Percentiles rank a stretch among this genome's conserved stretches.
Evolutionary conservation across 306 rosid species (phyloP).

Genomic region (Fragaria vesca): DNA sequence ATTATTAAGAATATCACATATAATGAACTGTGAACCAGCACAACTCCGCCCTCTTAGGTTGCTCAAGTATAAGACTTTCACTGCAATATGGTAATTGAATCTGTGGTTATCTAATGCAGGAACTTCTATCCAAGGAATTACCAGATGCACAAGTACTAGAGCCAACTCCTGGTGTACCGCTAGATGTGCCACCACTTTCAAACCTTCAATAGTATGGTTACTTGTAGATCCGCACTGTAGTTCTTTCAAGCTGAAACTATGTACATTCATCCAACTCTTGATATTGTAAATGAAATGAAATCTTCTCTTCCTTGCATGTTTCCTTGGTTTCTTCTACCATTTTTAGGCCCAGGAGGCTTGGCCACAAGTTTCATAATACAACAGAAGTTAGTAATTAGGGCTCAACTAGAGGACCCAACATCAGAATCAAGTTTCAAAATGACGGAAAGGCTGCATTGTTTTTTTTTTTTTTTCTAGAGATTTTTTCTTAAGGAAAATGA

Average conservation of each 20-base stretch:
- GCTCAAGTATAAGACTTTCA: background rate
- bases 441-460: background rate
- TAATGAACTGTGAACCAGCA: background rate
- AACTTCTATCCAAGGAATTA: constrained; percentile 66
- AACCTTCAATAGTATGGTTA: constrained; percentile 13
- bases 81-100: constrained; percentile 15
- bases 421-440: background rate
- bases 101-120: constrained; percentile 52
- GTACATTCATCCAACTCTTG: background rate
- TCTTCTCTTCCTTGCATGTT: background rate
- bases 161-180: constrained; percentile 65
- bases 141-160: constrained; percentile 59
- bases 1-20: too few relatives aligned
- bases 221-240: background rate
- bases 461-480: too few relatives aligned
- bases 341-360: background rate
- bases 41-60: background rate
- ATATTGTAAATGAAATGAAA: background rate
- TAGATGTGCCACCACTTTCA: constrained; percentile 46
- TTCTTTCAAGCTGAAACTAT: background rate
- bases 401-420: background rate
- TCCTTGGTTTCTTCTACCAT: background rate
- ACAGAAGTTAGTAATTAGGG: background rate
- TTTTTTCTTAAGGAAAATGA: background rate
- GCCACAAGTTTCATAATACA: background rate